These are phyloP conservation scores for Trypanosoma caninum DNA, from an alignment of 208 protist genomes.

Conservation along the genomic window DNA sequence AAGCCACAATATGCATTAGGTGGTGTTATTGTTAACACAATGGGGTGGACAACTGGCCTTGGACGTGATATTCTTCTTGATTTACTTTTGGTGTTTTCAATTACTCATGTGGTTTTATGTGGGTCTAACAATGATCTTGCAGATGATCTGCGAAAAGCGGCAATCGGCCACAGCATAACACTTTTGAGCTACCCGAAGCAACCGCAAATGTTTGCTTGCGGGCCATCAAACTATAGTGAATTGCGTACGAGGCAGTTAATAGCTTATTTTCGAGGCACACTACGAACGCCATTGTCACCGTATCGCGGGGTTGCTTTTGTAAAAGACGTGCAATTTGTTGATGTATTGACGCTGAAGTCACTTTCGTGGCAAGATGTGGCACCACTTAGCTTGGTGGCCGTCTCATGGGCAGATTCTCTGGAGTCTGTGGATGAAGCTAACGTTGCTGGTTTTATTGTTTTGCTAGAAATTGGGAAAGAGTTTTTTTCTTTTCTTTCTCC, in stretches of 20 bases:
- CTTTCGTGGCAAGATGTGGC: constrained; percentile 50
- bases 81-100: constrained; percentile 65
- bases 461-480: constrained; percentile 71
- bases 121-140: constrained; percentile 58
- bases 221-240: constrained; percentile 13
- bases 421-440: constrained; percentile 59
- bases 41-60: constrained; percentile 62
- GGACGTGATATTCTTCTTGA: constrained; percentile 63
- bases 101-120: constrained; percentile 76
- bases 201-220: constrained; percentile 31
- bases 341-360: constrained; percentile 53
- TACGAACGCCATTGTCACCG: constrained; percentile 43
- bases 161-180: constrained; percentile 36
- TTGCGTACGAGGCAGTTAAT: constrained; percentile 44
- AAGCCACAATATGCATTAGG: constrained; percentile 53
- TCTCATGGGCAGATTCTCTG: constrained; percentile 62
- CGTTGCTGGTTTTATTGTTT: constrained; percentile 69
- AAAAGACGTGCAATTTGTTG: constrained; percentile 60
- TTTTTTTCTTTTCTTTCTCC: constrained; percentile 78
- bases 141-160: constrained; percentile 37
- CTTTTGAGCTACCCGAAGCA: constrained; percentile 49
- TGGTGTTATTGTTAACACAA: constrained; percentile 74
- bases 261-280: constrained; percentile 69
- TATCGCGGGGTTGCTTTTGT: constrained; percentile 54
- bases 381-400: constrained; percentile 50